phyloP scores from a whole-genome alignment of 441 rosid species.

The Aquilaria agallochum region DNA sequence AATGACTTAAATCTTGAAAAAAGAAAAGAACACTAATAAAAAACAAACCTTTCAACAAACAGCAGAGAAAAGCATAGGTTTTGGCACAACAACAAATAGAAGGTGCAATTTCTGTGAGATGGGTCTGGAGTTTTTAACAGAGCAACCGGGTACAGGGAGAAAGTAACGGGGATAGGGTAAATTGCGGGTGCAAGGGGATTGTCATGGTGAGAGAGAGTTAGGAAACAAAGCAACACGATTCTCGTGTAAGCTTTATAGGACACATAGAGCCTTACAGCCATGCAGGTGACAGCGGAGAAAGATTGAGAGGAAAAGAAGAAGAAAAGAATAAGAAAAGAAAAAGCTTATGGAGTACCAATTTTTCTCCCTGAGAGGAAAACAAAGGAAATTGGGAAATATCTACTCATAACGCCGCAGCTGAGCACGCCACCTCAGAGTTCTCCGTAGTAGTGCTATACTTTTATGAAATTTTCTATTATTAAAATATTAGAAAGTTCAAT shows the following conservation, averaged over 20 bases:
- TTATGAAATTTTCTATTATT: too few relatives aligned
- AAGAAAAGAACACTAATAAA: too few relatives aligned
- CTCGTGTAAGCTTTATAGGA: constrained; percentile 65
- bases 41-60: too few relatives aligned
- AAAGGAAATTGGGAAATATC: background rate
- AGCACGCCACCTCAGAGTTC: too few relatives aligned
- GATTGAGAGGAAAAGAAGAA: constrained; percentile 12
- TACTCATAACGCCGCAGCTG: background rate
- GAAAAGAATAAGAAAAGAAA: background rate
- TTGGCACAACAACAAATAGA: too few relatives aligned
- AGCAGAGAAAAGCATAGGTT: too few relatives aligned
- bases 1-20: too few relatives aligned
- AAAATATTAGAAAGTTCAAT: too few relatives aligned
- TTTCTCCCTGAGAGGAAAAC: constrained; percentile 7
- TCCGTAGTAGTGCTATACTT: too few relatives aligned
- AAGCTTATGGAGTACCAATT: background rate
- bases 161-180: constrained; percentile 11
- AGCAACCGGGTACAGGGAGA: constrained; percentile 7
- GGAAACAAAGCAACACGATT: constrained; percentile 46
- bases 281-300: constrained; percentile 45
- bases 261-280: constrained; percentile 55
- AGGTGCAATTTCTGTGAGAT: too few relatives aligned
- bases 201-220: constrained; percentile 31
- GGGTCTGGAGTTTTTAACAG: too few relatives aligned
- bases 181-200: constrained; percentile 20